Conservation (phyloP, 192 early-diverging fungal genomes). For the Blastocladiella britannica region DNA sequence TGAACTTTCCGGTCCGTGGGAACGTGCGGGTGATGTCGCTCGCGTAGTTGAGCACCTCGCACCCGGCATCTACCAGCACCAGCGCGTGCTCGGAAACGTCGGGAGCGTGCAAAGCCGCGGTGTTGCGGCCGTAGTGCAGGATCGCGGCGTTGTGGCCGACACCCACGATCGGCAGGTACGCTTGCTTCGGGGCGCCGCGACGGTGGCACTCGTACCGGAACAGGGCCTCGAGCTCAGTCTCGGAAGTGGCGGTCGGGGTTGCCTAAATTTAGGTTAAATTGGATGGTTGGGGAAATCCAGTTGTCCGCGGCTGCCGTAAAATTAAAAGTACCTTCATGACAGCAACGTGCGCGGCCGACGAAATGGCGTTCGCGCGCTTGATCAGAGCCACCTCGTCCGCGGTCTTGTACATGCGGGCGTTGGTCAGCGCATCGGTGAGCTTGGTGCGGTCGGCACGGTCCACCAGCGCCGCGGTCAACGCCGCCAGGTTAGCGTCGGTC, state of each 20-base stretch:
- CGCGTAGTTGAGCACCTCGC: slow-evolving; percentile 57
- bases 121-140: slow-evolving; percentile 68
- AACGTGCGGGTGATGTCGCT: slow-evolving; percentile 78
- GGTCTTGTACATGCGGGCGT: slow-evolving; percentile 62
- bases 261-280: too few relatives aligned
- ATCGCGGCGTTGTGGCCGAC: slow-evolving; percentile 51
- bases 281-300: too few relatives aligned
- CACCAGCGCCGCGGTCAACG: neutral
- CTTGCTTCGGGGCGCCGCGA: slow-evolving; percentile 46
- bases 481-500: slow-evolving; percentile 15
- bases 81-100: slow-evolving; percentile 15
- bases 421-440: slow-evolving; percentile 22
- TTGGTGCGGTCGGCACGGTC: slow-evolving; percentile 8
- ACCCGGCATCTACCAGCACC: slow-evolving; percentile 72
- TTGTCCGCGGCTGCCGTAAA: too few relatives aligned
- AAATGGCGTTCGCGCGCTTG: slow-evolving; percentile 54
- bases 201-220: slow-evolving; percentile 52
- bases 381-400: slow-evolving; percentile 53
- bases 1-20: slow-evolving; percentile 57
- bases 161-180: slow-evolving; percentile 71
- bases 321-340: too few relatives aligned
- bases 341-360: slow-evolving; percentile 50
- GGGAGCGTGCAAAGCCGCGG: slow-evolving; percentile 23
- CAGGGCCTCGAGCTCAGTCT: slow-evolving; percentile 53
- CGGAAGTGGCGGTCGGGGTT: slow-evolving; percentile 36